Base-by-base conservation (phyloP, 2,329 filamentous ascomycete genomes). In the Ampelomyces quisqualis region DNA sequence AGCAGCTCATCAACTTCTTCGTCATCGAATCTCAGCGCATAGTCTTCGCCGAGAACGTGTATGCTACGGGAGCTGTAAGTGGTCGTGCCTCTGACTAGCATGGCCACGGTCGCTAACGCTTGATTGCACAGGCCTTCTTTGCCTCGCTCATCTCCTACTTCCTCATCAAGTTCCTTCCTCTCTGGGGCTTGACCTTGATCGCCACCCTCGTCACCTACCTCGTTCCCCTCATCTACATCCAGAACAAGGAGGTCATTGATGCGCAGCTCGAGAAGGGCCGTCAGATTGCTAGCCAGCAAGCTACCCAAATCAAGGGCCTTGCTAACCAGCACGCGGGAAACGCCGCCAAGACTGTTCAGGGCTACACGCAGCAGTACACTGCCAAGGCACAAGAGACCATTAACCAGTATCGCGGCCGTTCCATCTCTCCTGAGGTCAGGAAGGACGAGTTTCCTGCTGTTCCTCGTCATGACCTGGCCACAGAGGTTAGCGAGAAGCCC, bases 1-100 rank as follows among this genome's bases (percentile, higher is more conserved):
- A 81, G 64, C 80, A 84, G 68, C 71, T 85, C 38, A 73, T 80
- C 69, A 83, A 84, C 71, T 85, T 85, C 70, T 81, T 84, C 67
- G 74, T 84, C 53, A 82, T 85, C 49, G 81, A 85, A 63, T 79
- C 81, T 62, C 81, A 85, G 72, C 77, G 81, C 43, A 75, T 84
- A 49, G 64, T 84, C 44, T 85, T 84, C 55, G 81, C 78, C 21
- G 81, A 85, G 73, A 84, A 84, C 56, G 71, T 83, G 40, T 74
- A 76, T 44, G 77, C 76, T 45, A 84, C 81, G 10, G 65, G 79
- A 61, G 74, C 73, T 44, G 80, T 83, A 75, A 65, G 79, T 69
- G n/a, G 11, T 8, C 18, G 6, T 15, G 4, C 3, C 17, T 24
- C 31, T 7, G 5, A 10, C 18, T 7, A 19, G 7, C 18, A 31